A percentile compares a stretch with the other conserved stretches of the same genome.
phyloP scores from a whole-genome alignment of 73 alveolate genomes.

The Paramecium tetraurelia region DNA sequence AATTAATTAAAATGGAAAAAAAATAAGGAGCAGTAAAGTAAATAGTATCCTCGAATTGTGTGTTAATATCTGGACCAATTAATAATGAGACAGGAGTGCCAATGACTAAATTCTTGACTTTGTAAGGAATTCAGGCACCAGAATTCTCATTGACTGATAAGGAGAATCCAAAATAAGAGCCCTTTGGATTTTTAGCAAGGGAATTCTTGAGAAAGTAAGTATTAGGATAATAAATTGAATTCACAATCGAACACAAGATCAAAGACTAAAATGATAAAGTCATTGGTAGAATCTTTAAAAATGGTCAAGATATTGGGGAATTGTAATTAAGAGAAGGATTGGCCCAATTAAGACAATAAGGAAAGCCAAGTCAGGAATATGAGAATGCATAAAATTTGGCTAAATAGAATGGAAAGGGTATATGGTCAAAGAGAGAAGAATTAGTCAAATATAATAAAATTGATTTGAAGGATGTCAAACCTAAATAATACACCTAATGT shows the following conservation, averaged over 20 bases:
- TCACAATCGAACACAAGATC: constrained; percentile 63
- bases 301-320: constrained; percentile 37
- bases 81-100: constrained; percentile 28
- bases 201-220: constrained; percentile 72
- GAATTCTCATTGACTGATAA: constrained; percentile 39
- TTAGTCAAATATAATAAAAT: constrained; percentile 2
- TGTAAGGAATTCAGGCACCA: constrained; percentile 35
- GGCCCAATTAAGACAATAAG: background rate
- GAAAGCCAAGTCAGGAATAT: background rate
- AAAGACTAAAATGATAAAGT: constrained; percentile 37
- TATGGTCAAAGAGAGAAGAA: background rate
- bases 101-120: constrained; percentile 1
- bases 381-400: background rate
- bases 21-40: constrained; percentile 26
- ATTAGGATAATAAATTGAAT: constrained; percentile 67
- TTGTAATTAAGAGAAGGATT: background rate
- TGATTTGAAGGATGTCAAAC: background rate
- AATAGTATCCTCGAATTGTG: constrained; percentile 27
- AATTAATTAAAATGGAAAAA: constrained; percentile 36
- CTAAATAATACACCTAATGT: background rate
- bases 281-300: constrained; percentile 45
- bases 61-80: constrained; percentile 26
- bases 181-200: constrained; percentile 72
- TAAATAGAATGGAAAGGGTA: background rate
- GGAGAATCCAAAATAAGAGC: constrained; percentile 67